Evolutionary conservation across 2,329 filamentous ascomycete species (phyloP).

Genomic region (Talaromyces pinophilus): DNA sequence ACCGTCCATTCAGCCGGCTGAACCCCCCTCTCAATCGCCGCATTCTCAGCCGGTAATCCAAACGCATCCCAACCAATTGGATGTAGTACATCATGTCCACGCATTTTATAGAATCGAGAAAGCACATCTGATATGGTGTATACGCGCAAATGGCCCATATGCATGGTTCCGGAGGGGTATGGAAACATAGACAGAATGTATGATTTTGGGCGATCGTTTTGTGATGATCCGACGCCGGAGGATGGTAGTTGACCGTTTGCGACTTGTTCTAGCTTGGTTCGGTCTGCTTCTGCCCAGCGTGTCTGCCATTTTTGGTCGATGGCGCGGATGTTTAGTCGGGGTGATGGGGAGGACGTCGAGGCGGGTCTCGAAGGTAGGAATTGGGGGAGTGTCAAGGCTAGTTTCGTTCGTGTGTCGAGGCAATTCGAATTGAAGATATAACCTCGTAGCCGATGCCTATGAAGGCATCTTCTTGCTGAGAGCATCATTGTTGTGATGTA

Average conservation of each 20-base stretch:
- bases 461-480: conserved; percentile 1
- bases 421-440: not conserved
- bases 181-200: conserved; percentile 93
- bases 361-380: conserved; percentile 25
- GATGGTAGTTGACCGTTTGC: not conserved
- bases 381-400: not conserved
- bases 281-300: conserved; percentile 45
- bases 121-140: conserved; percentile 90
- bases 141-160: conserved; percentile 83
- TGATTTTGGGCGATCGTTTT: conserved; percentile 42
- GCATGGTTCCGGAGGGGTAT: conserved; percentile 82
- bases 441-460: not conserved
- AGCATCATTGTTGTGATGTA: not conserved
- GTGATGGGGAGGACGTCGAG: conserved; percentile 29
- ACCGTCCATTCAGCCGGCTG: conserved; percentile 77
- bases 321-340: conserved; percentile 46
- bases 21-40: conserved; percentile 78
- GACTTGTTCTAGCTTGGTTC: conserved; percentile 7
- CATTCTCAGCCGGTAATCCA: conserved; percentile 87
- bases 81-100: conserved; percentile 73
- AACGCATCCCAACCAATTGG: conserved; percentile 98
- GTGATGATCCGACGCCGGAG: conserved; percentile 7
- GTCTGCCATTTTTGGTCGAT: conserved; percentile 59
- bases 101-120: conserved; percentile 72
- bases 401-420: not conserved